phyloP scores from a whole-genome alignment of 352 stramenopile species.

The Globisporangium sylvaticum region DNA sequence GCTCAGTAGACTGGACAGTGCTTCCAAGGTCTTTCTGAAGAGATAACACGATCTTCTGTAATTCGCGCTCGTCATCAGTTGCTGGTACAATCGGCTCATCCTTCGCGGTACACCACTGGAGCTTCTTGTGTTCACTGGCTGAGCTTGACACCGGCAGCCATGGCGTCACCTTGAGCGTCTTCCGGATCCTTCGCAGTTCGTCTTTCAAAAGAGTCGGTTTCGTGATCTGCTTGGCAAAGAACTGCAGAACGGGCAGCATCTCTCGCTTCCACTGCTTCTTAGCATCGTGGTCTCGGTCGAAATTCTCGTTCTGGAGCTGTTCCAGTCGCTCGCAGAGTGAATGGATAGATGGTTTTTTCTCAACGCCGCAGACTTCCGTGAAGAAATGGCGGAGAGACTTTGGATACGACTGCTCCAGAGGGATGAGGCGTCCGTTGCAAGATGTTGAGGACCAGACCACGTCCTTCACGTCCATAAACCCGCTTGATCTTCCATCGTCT shows the following conservation, averaged over 20 bases:
- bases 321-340: constrained; percentile 41
- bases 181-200: constrained; percentile 42
- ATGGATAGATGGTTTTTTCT: constrained; percentile 49
- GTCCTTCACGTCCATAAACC: constrained; percentile 26
- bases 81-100: constrained; percentile 27
- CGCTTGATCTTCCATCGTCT: neutral
- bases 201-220: constrained; percentile 38
- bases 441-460: constrained; percentile 42
- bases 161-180: constrained; percentile 28
- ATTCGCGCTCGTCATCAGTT: constrained; percentile 31
- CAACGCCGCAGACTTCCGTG: constrained; percentile 52
- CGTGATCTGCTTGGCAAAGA: constrained; percentile 37
- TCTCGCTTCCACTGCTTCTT: constrained; percentile 33
- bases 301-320: neutral
- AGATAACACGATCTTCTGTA: constrained; percentile 35
- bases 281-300: neutral
- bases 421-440: constrained; percentile 26
- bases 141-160: constrained; percentile 29
- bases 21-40: constrained; percentile 19
- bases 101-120: constrained; percentile 23
- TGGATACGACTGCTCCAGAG: constrained; percentile 52
- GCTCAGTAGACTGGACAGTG: neutral
- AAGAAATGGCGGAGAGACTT: constrained; percentile 58
- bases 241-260: constrained; percentile 36
- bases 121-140: constrained; percentile 13